Conservation (phyloP, 2,329 filamentous ascomycete genomes). For the Clonostachys byssicola region DNA sequence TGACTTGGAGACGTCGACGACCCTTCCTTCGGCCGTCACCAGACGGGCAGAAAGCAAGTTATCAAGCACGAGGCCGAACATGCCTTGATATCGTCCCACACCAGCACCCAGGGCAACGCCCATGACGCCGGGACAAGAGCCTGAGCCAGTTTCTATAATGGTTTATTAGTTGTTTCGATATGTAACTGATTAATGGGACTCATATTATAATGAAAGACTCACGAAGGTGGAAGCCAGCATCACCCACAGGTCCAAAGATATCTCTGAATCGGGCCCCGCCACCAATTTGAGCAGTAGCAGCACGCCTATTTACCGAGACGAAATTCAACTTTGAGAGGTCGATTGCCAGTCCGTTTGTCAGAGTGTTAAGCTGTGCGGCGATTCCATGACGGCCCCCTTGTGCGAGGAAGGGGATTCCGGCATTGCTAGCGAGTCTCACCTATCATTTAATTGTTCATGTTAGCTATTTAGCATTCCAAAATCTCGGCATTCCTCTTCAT, state of each 20-base stretch:
- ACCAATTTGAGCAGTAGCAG: constrained; percentile 2
- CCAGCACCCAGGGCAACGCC: constrained; percentile 48
- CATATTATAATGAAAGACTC: neutral
- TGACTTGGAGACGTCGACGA: constrained; percentile 25
- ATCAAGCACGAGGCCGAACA: constrained; percentile 43
- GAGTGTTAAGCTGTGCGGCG: constrained; percentile 1
- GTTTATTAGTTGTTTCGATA: too few relatives aligned
- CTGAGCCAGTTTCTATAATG: constrained; percentile 22
- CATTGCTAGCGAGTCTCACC: neutral
- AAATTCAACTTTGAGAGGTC: constrained; percentile 7
- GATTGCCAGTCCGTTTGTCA: constrained; percentile 4
- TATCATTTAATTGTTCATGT: too few relatives aligned
- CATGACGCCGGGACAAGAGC: constrained; percentile 27
- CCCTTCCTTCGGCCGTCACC: constrained; percentile 39
- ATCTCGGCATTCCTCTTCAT: too few relatives aligned
- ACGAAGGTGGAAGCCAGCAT: neutral
- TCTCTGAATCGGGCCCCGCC: constrained; percentile 5
- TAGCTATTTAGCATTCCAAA: too few relatives aligned
- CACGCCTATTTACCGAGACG: neutral
- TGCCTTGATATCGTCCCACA: constrained; percentile 43
- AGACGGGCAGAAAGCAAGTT: constrained; percentile 43
- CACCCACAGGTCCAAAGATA: neutral
- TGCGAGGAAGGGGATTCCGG: constrained; percentile 6
- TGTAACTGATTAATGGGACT: neutral
- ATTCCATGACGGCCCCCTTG: constrained; percentile 7